Conservation (phyloP, 2,329 filamentous ascomycete genomes). For the Phialemoniopsis sp. region DNA sequence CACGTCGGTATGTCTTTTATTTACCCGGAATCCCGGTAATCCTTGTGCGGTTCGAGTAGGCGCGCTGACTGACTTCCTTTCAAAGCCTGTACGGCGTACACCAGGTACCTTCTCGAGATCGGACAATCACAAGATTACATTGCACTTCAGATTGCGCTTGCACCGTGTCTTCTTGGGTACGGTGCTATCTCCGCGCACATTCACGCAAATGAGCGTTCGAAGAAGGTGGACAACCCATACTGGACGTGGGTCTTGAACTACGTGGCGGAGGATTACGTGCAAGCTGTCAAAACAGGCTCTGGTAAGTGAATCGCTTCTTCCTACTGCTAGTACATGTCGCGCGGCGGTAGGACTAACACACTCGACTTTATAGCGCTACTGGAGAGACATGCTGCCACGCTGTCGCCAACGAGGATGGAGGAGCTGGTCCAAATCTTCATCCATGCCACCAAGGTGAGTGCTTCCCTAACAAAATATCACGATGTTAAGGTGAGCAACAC, state of each 20-base stretch:
- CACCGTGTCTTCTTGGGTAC: conserved; percentile 89
- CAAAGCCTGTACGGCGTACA: conserved; percentile 36
- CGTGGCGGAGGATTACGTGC: conserved; percentile 71
- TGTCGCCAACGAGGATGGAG: conserved; percentile 73
- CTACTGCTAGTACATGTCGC: too few species aligned
- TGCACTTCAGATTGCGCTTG: conserved; percentile 76
- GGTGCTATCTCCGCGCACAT: conserved; percentile 72
- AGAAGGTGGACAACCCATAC: conserved; percentile 66
- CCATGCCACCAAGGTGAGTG: conserved; percentile 72
- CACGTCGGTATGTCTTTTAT: conserved; percentile 58
- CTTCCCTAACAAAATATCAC: neutral
- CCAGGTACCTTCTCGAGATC: conserved; percentile 67
- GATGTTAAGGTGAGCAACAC: conserved; percentile 5
- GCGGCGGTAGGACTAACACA: too few species aligned
- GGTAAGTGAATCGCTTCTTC: conserved; percentile 42
- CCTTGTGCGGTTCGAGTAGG: too few species aligned
- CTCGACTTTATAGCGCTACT: conserved; percentile 73
- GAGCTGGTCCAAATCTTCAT: conserved; percentile 82
- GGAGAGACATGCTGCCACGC: conserved; percentile 68
- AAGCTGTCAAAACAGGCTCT: conserved; percentile 66
- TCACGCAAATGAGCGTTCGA: conserved; percentile 56
- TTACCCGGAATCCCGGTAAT: too few species aligned
- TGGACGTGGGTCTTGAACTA: conserved; percentile 94
- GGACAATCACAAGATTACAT: conserved; percentile 86
- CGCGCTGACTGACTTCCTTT: too few species aligned